phyloP scores from a whole-genome alignment of 257 asterid genomes.

The Leptodermis oblonga region DNA sequence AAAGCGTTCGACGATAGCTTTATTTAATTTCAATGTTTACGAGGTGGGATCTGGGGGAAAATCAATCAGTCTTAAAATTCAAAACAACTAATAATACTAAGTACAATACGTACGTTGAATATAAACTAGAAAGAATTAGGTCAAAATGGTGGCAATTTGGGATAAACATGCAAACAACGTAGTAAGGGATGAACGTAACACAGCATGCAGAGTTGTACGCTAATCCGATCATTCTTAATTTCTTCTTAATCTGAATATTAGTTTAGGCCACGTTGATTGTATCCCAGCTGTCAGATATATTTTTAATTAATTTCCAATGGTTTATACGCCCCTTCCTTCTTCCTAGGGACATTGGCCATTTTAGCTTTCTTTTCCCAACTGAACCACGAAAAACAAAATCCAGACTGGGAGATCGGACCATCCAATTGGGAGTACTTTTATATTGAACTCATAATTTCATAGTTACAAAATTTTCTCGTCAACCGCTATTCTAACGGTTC shows the following conservation, averaged over 20 bases:
- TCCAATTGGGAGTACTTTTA: too few species aligned
- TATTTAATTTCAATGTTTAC: background rate
- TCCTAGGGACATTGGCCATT: background rate
- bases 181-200: background rate
- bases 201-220: conserved; percentile 1
- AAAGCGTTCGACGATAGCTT: too few species aligned
- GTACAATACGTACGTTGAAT: too few species aligned
- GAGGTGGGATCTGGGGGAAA: conserved; percentile 10
- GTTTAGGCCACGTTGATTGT: background rate
- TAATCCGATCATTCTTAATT: background rate
- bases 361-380: too few species aligned
- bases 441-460: too few species aligned
- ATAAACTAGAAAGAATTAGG: background rate
- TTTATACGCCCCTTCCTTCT: background rate
- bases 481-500: too few species aligned
- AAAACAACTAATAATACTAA: background rate
- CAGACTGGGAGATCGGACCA: too few species aligned
- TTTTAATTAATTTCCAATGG: background rate
- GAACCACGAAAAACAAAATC: background rate
- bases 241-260: too few species aligned
- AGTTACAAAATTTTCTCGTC: too few species aligned
- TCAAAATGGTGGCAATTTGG: background rate
- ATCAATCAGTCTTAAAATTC: background rate
- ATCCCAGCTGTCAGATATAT: background rate
- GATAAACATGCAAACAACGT: conserved; percentile 7